Percentiles rank a stretch among this genome's conserved stretches.
These are phyloP conservation scores for Penicillium sumatraense DNA, from an alignment of 2,329 filamentous ascomycete genomes.

Conservation along the genomic window DNA sequence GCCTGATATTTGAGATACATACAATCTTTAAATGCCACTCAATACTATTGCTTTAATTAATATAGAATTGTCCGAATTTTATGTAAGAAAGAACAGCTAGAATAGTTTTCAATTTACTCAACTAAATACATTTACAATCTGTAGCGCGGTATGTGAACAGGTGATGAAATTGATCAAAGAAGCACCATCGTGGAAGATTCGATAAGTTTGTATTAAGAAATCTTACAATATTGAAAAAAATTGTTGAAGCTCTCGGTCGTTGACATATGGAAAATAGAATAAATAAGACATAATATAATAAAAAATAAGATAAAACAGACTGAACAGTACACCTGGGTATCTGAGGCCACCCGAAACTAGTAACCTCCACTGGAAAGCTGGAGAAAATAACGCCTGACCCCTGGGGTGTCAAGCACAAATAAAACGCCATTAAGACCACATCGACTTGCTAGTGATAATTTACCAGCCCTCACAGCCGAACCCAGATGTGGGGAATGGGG, in stretches of 20 bases:
- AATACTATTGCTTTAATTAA: no score
- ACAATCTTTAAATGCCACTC: no score
- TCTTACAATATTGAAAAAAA: no score
- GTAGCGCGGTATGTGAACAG: no score
- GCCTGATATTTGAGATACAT: neutral
- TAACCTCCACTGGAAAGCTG: constrained; percentile 23
- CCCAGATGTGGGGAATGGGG: constrained; percentile 21
- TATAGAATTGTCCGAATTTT: no score
- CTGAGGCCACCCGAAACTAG: constrained; percentile 34
- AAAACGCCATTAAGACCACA: constrained; percentile 35
- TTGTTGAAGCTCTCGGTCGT: neutral
- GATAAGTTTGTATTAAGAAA: no score
- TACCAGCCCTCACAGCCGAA: constrained; percentile 10
- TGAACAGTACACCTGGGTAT: constrained; percentile 39
- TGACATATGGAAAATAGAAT: neutral
- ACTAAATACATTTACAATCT: no score
- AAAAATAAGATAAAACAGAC: constrained; percentile 10
- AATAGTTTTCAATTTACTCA: no score
- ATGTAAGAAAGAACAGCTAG: no score
- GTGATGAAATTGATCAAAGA: no score
- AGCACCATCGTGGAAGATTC: no score
- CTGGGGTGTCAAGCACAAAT: constrained; percentile 35
- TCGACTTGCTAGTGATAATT: constrained; percentile 15
- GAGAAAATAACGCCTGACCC: constrained; percentile 33
- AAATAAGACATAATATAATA: constrained; percentile 7